phyloP scores from a whole-genome alignment of 2,329 filamentous ascomycete species.

The Sclerotinia trifoliorum region DNA sequence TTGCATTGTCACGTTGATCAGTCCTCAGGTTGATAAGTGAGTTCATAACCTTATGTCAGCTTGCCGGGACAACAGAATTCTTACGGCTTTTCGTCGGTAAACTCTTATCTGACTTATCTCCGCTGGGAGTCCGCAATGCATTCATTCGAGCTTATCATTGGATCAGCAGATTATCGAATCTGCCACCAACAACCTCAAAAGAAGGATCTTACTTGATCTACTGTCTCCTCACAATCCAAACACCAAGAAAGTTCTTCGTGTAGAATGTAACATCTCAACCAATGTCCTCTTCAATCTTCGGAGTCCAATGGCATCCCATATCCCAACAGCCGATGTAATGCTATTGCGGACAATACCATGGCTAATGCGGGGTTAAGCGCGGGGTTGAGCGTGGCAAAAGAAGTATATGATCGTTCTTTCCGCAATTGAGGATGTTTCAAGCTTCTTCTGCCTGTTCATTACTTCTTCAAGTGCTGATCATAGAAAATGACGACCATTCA shows the following conservation, averaged over 20 bases:
- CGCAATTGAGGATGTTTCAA: background rate
- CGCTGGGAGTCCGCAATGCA: background rate
- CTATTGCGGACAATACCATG: background rate
- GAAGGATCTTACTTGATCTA: background rate
- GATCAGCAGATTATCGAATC: background rate
- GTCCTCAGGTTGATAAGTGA: background rate
- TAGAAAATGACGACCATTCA: conserved; percentile 26
- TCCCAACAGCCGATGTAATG: background rate
- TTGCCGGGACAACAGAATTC: background rate
- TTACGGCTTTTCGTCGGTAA: background rate
- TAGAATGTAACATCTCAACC: background rate
- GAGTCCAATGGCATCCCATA: background rate
- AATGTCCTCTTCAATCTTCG: too few relatives aligned
- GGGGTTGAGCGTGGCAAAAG: conserved; percentile 1
- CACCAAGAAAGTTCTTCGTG: background rate
- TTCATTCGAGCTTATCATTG: too few relatives aligned
- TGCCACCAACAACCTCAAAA: background rate
- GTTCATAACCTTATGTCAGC: too few relatives aligned
- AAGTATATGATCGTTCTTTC: conserved; percentile 4
- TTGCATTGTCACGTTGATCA: background rate
- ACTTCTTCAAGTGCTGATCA: background rate
- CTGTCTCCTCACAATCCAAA: background rate
- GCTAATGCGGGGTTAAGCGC: conserved; percentile 11
- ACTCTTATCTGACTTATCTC: background rate
- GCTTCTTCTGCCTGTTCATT: background rate